Conservation (phyloP, 106 monocot genomes). For the Acorus gramineus region DNA sequence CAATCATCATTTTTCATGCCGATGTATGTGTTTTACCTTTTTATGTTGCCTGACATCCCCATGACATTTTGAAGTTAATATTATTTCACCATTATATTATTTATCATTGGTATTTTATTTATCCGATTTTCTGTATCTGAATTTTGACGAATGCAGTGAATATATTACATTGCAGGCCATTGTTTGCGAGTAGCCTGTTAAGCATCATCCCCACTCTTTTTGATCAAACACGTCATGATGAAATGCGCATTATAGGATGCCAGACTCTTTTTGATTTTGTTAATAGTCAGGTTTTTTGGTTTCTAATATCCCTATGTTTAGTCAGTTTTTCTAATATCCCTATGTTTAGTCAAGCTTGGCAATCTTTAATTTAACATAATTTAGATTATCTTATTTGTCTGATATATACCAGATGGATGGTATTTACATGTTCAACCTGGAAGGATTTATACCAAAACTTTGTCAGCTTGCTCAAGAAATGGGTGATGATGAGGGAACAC, state of each 20-base stretch:
- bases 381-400: conserved; percentile 3
- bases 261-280: conserved; percentile 83
- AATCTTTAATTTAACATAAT: neutral
- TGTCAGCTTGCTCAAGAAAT: conserved; percentile 76
- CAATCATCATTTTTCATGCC: too few relatives aligned
- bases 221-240: conserved; percentile 82
- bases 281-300: conserved; percentile 53
- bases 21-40: too few relatives aligned
- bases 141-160: neutral
- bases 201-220: conserved; percentile 62
- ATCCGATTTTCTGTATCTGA: too few relatives aligned
- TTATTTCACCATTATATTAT: too few relatives aligned
- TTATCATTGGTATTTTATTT: too few relatives aligned
- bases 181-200: conserved; percentile 81
- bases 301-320: neutral
- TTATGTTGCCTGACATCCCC: too few relatives aligned
- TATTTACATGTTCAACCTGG: conserved; percentile 90
- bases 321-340: too few relatives aligned
- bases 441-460: conserved; percentile 70
- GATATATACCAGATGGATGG: conserved; percentile 46
- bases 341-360: too few relatives aligned
- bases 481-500: conserved; percentile 43
- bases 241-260: conserved; percentile 66
- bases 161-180: conserved; percentile 49
- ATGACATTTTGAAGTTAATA: too few relatives aligned